These are phyloP conservation scores for Penicillium sp. DNA, from an alignment of 2,329 filamentous ascomycete genomes.

Conservation along the genomic window DNA sequence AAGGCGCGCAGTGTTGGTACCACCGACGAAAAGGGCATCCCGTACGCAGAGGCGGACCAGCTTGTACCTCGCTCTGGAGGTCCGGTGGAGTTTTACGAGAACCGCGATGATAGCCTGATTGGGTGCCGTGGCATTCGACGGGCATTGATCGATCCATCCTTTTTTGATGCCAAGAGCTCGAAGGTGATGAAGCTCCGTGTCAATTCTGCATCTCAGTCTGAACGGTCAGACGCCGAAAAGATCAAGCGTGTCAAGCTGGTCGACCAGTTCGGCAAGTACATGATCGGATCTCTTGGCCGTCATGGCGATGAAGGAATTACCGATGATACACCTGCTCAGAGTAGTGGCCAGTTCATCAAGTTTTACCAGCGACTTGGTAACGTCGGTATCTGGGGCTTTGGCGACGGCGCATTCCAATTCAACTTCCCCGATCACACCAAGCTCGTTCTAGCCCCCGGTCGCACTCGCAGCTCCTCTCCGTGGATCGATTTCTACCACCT, in stretches of 20 bases:
- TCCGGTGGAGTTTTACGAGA: slow-evolving; percentile 53
- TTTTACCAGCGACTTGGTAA: slow-evolving; percentile 55
- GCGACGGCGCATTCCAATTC: slow-evolving; percentile 53
- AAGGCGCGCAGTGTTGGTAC: slow-evolving; percentile 45
- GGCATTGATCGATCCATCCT: slow-evolving; percentile 41
- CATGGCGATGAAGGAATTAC: slow-evolving; percentile 38
- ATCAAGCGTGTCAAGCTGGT: slow-evolving; percentile 51
- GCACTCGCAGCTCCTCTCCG: slow-evolving; percentile 40
- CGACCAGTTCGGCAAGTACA: slow-evolving; percentile 55
- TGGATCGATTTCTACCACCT: slow-evolving; percentile 54
- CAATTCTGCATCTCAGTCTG: slow-evolving; percentile 33
- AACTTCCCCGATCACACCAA: slow-evolving; percentile 57
- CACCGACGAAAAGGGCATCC: slow-evolving; percentile 24
- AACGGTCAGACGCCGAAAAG: slow-evolving; percentile 48
- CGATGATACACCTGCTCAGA: slow-evolving; percentile 28
- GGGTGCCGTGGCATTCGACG: slow-evolving; percentile 43
- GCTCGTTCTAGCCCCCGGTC: slow-evolving; percentile 47
- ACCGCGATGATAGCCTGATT: slow-evolving; percentile 36
- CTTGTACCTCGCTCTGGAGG: slow-evolving; percentile 45
- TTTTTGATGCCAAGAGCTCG: slow-evolving; percentile 42
- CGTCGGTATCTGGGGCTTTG: slow-evolving; percentile 56
- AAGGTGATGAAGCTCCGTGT: slow-evolving; percentile 38
- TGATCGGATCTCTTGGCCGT: slow-evolving; percentile 51
- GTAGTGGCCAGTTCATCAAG: slow-evolving; percentile 47
- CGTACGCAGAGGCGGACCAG: slow-evolving; percentile 46